phyloP scores from a whole-genome alignment of 371 early-diverging fungal genomes.

The Nematocida major region DNA sequence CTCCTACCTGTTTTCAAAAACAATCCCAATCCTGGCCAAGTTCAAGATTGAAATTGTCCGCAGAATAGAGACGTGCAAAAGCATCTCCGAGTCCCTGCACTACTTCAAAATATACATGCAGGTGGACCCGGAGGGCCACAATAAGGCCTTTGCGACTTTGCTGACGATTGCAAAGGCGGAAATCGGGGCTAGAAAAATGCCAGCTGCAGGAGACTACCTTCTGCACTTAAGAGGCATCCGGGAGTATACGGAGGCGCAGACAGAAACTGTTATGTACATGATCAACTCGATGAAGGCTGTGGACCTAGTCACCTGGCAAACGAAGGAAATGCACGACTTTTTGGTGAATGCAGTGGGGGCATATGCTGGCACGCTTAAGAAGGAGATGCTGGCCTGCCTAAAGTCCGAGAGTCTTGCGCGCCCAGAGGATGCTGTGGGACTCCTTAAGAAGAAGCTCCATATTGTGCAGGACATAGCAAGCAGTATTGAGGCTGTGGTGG shows the following conservation, averaged over 20 bases:
- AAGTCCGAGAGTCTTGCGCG: background rate
- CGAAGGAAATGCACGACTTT: constrained; percentile 3
- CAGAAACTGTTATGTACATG: constrained; percentile 2
- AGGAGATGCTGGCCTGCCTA: background rate
- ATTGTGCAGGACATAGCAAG: background rate
- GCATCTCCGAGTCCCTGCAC: constrained; percentile 39
- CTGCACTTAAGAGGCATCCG: constrained; percentile 18
- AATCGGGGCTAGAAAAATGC: background rate
- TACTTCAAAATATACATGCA: constrained; percentile 40
- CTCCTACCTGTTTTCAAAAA: constrained; percentile 14
- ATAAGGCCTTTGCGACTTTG: constrained; percentile 28
- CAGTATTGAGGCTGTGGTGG: background rate
- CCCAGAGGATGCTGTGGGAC: background rate
- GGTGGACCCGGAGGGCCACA: constrained; percentile 36
- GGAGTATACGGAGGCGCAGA: constrained; percentile 12
- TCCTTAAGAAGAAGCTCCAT: background rate
- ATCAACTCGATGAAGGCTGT: background rate
- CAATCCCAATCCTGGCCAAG: background rate
- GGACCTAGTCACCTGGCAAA: background rate
- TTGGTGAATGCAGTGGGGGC: background rate
- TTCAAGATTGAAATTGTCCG: constrained; percentile 39
- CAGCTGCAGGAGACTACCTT: background rate
- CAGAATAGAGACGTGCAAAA: constrained; percentile 13
- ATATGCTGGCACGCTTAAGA: background rate
- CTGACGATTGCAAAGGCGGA: constrained; percentile 43